A percentile compares a stretch with the other conserved stretches of the same genome.
These are phyloP conservation scores for Yamadazyma epiphylla DNA, from an alignment of 1,139 yeast species.

Conservation along the genomic window DNA sequence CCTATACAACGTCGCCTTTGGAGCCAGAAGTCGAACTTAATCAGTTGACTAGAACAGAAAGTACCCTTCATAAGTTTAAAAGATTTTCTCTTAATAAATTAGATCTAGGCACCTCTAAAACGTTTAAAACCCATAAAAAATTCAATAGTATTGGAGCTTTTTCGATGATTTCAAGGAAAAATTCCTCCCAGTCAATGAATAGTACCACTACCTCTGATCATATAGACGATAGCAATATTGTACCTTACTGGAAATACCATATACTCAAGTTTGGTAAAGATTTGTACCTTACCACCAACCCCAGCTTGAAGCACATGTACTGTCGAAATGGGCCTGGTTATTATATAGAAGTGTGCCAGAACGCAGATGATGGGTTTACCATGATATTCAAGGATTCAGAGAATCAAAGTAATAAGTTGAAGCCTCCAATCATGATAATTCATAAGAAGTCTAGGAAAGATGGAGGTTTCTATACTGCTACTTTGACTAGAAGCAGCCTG, in stretches of 20 bases:
- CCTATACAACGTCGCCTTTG: conserved; percentile 8
- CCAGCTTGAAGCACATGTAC: conserved; percentile 50
- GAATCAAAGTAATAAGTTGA: conserved; percentile 16
- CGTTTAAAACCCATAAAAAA: conserved; percentile 9
- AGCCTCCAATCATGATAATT: conserved; percentile 27
- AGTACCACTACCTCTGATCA: conserved; percentile 4
- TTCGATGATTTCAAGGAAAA: not conserved
- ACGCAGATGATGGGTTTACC: conserved; percentile 21
- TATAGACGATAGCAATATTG: conserved; percentile 9
- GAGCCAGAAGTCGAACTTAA: conserved; percentile 3
- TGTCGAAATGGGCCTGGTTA: conserved; percentile 58
- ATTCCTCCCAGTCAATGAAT: conserved; percentile 1
- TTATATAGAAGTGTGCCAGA: conserved; percentile 34
- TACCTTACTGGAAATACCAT: conserved; percentile 61
- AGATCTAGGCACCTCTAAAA: conserved; percentile 6
- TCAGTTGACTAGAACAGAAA: not conserved
- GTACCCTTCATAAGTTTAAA: conserved; percentile 4
- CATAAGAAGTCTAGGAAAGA: conserved; percentile 22
- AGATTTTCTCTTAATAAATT: conserved; percentile 13
- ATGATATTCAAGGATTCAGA: conserved; percentile 31
- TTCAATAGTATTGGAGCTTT: conserved; percentile 5
- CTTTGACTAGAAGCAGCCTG: conserved; percentile 11
- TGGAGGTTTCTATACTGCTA: conserved; percentile 30
- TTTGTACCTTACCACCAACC: conserved; percentile 57
- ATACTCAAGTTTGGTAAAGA: conserved; percentile 45